Conservation (phyloP, 139 green algal genomes). For the Eudorina sp. region DNA sequence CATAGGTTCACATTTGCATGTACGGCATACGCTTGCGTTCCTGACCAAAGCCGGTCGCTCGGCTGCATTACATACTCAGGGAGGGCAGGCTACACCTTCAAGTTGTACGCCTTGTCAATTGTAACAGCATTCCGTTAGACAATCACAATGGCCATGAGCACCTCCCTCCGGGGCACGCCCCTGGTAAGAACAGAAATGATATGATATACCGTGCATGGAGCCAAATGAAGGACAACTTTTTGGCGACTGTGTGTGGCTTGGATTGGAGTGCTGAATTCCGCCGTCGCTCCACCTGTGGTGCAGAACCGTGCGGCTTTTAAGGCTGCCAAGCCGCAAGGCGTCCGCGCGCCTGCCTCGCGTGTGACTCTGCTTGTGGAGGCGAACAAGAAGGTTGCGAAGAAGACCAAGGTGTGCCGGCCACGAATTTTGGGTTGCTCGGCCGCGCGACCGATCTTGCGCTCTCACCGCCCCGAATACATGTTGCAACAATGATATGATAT, state of each 20-base stretch:
- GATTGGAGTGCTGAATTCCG: constrained; percentile 1
- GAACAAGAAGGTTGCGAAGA: constrained; percentile 75
- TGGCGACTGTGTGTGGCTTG: too few relatives aligned
- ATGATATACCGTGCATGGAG: too few relatives aligned
- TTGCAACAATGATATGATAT: not conserved
- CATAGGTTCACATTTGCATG: too few relatives aligned
- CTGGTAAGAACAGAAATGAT: not conserved
- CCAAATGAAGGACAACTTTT: too few relatives aligned
- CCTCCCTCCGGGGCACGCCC: constrained; percentile 11
- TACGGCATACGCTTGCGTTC: too few relatives aligned
- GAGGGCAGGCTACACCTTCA: too few relatives aligned
- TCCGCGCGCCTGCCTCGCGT: constrained; percentile 46
- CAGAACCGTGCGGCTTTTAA: constrained; percentile 51
- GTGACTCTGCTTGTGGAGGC: constrained; percentile 52
- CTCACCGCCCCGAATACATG: too few relatives aligned
- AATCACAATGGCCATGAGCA: constrained; percentile 9
- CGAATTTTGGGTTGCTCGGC: not conserved
- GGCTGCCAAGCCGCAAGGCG: constrained; percentile 41
- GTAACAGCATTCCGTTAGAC: too few relatives aligned
- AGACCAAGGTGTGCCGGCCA: constrained; percentile 59
- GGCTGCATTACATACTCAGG: too few relatives aligned
- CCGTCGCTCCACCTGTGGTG: not conserved
- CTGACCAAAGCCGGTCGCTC: too few relatives aligned
- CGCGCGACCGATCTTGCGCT: not conserved
- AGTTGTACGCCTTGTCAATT: too few relatives aligned